Percentiles rank a stretch among this genome's conserved stretches.
These are phyloP conservation scores for Calonectria honghensis DNA, from an alignment of 2,329 filamentous ascomycete species.

Conservation along the genomic window DNA sequence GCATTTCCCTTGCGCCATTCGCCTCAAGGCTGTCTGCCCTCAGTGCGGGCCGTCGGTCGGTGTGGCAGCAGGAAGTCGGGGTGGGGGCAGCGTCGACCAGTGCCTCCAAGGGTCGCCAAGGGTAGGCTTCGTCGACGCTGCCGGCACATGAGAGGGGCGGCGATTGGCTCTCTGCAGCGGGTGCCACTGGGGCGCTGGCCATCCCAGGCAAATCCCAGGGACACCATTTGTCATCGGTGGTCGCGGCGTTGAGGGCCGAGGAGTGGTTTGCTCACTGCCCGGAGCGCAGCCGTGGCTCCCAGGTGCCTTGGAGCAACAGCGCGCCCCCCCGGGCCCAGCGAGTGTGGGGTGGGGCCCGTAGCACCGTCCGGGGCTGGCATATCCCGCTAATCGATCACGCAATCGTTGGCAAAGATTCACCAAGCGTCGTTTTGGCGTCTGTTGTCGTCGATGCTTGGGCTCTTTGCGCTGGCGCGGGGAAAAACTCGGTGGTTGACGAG, in stretches of 20 bases:
- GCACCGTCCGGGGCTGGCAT: slow-evolving; percentile 54
- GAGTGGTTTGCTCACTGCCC: slow-evolving; percentile 18
- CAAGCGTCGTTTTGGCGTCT: slow-evolving; percentile 50
- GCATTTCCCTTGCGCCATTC: slow-evolving; percentile 41
- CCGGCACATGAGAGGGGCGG: slow-evolving; percentile 35
- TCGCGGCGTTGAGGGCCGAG: slow-evolving; percentile 49
- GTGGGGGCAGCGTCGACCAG: slow-evolving; percentile 45
- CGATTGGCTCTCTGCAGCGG: slow-evolving; percentile 45
- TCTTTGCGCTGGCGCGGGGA: slow-evolving; percentile 51
- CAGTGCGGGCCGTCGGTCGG: slow-evolving; percentile 55
- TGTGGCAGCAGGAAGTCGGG: slow-evolving; percentile 55
- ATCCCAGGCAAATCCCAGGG: slow-evolving; percentile 51
- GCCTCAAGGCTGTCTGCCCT: slow-evolving; percentile 24
- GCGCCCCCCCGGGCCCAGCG: slow-evolving; percentile 1
- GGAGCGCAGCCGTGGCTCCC: slow-evolving; percentile 21
- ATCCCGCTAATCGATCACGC: slow-evolving; percentile 58
- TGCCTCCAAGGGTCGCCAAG: not conserved
- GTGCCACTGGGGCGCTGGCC: slow-evolving; percentile 22
- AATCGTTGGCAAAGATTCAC: slow-evolving; percentile 56
- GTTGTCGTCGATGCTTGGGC: slow-evolving; percentile 27
- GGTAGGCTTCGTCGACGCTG: slow-evolving; percentile 2
- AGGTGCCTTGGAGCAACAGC: slow-evolving; percentile 3
- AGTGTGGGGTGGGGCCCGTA: slow-evolving; percentile 49
- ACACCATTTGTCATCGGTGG: slow-evolving; percentile 54
- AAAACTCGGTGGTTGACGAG: slow-evolving; percentile 51